phyloP scores from a whole-genome alignment of 2,329 filamentous ascomycete species.

The Chrysoporthe cubensis region DNA sequence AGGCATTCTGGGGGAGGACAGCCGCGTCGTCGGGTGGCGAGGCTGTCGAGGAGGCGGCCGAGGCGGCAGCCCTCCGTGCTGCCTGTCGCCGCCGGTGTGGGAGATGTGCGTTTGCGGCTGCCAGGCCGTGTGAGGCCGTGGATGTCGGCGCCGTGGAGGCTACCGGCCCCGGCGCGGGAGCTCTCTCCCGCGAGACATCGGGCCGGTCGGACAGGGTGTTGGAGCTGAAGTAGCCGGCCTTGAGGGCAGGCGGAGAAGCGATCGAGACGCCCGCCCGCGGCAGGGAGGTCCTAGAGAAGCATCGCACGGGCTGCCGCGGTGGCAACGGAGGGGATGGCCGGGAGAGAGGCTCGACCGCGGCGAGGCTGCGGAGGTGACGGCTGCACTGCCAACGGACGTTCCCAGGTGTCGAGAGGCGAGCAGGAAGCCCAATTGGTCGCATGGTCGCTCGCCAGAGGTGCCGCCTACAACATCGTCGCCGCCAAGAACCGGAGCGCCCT shows the following conservation, averaged over 20 bases:
- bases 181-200: constrained; percentile 32
- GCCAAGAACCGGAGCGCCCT: background rate
- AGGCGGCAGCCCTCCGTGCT: constrained; percentile 30
- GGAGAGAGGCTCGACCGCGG: constrained; percentile 1
- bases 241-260: constrained; percentile 32
- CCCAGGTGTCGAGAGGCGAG: constrained; percentile 21
- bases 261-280: constrained; percentile 27
- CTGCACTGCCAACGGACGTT: constrained; percentile 36
- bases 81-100: constrained; percentile 38
- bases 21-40: constrained; percentile 14
- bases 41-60: constrained; percentile 21
- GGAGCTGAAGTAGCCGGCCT: constrained; percentile 41
- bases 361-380: constrained; percentile 25
- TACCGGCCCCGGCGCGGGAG: constrained; percentile 19
- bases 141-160: constrained; percentile 17
- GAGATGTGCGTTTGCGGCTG: constrained; percentile 5
- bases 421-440: constrained; percentile 25
- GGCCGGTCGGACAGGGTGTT: constrained; percentile 38
- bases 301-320: constrained; percentile 5
- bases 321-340: background rate
- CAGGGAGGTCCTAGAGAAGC: constrained; percentile 33
- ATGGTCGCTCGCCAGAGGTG: constrained; percentile 20
- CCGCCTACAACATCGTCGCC: constrained; percentile 11
- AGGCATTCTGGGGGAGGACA: constrained; percentile 43
- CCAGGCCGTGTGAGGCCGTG: background rate